Evolutionary conservation across 169 alveolate genomes (phyloP), one percentile per base, ranked within the genome.

Genomic region (Plasmodium coatneyi): DNA sequence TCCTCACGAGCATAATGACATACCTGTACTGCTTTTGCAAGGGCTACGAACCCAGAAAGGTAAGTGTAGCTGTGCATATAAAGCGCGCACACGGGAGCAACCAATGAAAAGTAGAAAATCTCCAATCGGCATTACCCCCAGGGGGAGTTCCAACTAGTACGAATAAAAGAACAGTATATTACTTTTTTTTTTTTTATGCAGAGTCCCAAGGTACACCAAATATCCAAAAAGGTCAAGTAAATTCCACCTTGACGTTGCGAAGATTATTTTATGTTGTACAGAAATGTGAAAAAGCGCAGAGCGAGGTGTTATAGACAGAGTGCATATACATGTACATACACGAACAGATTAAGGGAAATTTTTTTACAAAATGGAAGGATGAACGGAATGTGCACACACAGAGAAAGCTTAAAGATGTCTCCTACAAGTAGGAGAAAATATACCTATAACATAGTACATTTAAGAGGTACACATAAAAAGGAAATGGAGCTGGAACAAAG

Each of bases 21-120:
- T 82, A 82, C 30, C 70, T 82, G 16, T 82, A 82, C 80, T 82
- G 81, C 43, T 82, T 82, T 60, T 82, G 70, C 32, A 82, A 82
- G 49, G 36, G 71, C 71, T 82, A 82, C 9, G 91, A 82, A 10
- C 5, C n/a, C 30, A 82, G 34, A 82, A 60, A 39, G 76, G 56
- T 54, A 30, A 81, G 28, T 16, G 60, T 52, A 81, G 28, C 56
- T 46, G n/a, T 46, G 16, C n/a, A 46, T 9, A 12, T 46, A 46
- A 12, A 46, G 56, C 56, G n/a, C 56, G 56, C 16, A 1, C 56
- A 46, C 4, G n/a, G 10, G n/a, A 46, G 56, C 56, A 46, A 12
- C n/a, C n/a, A 46, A 2, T 46, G n/a, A n/a, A 12, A 46, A 46
- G 56, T 46, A 46, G n/a, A 46, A 46, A 46, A 46, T 10, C 56